These are phyloP conservation scores for Ophiocordyceps camponoti-rufipedis DNA, from an alignment of 2,329 filamentous ascomycete genomes.

Conservation along the genomic window DNA sequence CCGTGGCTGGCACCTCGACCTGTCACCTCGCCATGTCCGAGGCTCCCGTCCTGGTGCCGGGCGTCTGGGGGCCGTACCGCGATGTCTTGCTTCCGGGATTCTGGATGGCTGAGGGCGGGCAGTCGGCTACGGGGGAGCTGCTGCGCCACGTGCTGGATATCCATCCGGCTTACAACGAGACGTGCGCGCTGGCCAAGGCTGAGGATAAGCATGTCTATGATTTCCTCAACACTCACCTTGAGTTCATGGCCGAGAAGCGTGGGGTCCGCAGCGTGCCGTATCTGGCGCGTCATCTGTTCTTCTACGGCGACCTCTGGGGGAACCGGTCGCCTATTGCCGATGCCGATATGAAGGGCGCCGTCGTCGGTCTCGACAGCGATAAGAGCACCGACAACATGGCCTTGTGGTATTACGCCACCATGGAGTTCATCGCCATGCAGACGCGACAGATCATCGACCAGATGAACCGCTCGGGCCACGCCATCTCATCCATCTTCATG, in stretches of 20 bases:
- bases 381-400: constrained; percentile 76
- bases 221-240: constrained; percentile 77
- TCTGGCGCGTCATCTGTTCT: constrained; percentile 87
- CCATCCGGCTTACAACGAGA: constrained; percentile 75
- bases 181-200: constrained; percentile 59
- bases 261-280: constrained; percentile 65
- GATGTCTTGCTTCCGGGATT: constrained; percentile 82
- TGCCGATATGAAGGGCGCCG: constrained; percentile 75
- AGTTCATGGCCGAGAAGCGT: constrained; percentile 50
- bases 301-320: constrained; percentile 94
- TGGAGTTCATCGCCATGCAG: constrained; percentile 97
- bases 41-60: constrained; percentile 80
- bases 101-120: constrained; percentile 96
- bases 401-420: constrained; percentile 82
- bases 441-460: constrained; percentile 87
- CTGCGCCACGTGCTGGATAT: constrained; percentile 90
- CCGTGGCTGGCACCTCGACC: constrained; percentile 90
- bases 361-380: constrained; percentile 76
- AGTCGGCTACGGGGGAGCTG: constrained; percentile 89
- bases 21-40: constrained; percentile 94
- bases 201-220: constrained; percentile 86
- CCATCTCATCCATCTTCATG: constrained; percentile 92
- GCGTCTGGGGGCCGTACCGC: constrained; percentile 93
- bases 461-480: constrained; percentile 83
- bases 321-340: constrained; percentile 92